Percentiles rank a stretch among this genome's conserved stretches.
Conservation (phyloP, 2,329 filamentous ascomycete species). For the Ascochyta viciae-villosae region DNA sequence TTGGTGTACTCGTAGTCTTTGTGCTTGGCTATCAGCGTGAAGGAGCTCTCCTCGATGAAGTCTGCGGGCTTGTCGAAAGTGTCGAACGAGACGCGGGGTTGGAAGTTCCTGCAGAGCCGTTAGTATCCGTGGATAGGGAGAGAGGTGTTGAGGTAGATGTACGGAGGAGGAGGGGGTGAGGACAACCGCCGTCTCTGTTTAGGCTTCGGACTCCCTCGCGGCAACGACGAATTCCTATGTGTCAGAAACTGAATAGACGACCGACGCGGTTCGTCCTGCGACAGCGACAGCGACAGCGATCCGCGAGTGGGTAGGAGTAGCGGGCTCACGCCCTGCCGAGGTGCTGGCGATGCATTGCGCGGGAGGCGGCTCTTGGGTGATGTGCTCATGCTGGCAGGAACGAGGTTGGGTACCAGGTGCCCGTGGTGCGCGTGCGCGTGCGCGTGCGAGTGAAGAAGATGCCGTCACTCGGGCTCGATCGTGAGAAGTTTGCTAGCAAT, state of each 20-base stretch:
- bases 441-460: constrained; percentile 21
- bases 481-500: constrained; percentile 31
- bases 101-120: constrained; percentile 61
- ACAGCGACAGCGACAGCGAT: constrained; percentile 16
- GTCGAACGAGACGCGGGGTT: constrained; percentile 75
- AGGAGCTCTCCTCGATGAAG: constrained; percentile 64
- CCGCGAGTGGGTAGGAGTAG: constrained; percentile 32
- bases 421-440: constrained; percentile 11
- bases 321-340: constrained; percentile 34
- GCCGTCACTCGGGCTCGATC: constrained; percentile 12
- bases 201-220: constrained; percentile 43
- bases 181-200: constrained; percentile 47
- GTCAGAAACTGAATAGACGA: constrained; percentile 49
- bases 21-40: constrained; percentile 86
- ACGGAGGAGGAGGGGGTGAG: constrained; percentile 52
- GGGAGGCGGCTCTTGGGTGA: constrained; percentile 36
- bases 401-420: constrained; percentile 13
- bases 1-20: constrained; percentile 83
- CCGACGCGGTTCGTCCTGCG: constrained; percentile 42
- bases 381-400: constrained; percentile 36
- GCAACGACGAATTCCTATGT: constrained; percentile 40
- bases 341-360: constrained; percentile 38
- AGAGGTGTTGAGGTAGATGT: constrained; percentile 27
- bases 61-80: constrained; percentile 74
- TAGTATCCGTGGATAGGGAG: constrained; percentile 7